phyloP scores from a whole-genome alignment of 2,329 filamentous ascomycete species.

The Mycosphaerella arachidis region DNA sequence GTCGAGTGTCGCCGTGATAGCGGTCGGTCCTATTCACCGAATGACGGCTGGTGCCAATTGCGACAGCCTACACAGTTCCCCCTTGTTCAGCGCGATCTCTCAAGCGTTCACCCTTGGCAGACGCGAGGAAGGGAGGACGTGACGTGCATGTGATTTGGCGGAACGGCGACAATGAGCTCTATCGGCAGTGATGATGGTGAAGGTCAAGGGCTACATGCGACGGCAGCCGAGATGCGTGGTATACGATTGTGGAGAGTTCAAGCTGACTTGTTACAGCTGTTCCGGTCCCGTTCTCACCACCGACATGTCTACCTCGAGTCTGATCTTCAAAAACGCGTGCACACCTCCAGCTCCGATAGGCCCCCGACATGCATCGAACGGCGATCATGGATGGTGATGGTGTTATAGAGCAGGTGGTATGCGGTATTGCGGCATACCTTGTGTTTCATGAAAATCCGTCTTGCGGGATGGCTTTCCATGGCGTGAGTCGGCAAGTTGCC shows the following conservation, averaged over 20 bases:
- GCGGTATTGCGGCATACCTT: not conserved
- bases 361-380: not conserved
- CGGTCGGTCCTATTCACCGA: not conserved
- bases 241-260: too few species aligned
- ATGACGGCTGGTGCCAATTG: not conserved
- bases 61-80: not conserved
- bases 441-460: not conserved
- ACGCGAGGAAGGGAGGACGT: not conserved
- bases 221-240: not conserved
- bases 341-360: not conserved
- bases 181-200: conserved; percentile 3
- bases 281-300: too few species aligned
- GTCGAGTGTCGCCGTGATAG: not conserved
- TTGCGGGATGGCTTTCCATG: not conserved
- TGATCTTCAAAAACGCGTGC: not conserved
- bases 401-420: not conserved
- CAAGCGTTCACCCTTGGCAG: not conserved
- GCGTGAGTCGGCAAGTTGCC: not conserved
- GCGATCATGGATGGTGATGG: not conserved
- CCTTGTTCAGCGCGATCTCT: not conserved
- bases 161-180: conserved; percentile 4
- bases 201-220: not conserved
- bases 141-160: conserved; percentile 1
- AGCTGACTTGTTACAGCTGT: not conserved
- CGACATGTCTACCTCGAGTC: too few species aligned